phyloP scores from a whole-genome alignment of 257 asterid genomes.

The Parsonsia alboflavescens region DNA sequence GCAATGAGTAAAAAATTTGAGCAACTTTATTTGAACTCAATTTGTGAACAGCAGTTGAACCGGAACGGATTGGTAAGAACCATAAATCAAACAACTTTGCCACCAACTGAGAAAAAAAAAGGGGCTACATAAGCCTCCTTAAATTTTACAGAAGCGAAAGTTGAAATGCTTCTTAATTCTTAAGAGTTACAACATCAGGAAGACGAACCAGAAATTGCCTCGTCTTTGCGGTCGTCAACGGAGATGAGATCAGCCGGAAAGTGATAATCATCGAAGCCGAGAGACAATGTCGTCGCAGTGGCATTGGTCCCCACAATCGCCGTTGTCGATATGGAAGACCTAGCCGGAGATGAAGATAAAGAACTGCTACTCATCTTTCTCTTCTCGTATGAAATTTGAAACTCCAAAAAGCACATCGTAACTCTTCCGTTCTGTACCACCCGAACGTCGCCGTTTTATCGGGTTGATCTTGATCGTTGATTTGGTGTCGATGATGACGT shows the following conservation, averaged over 20 bases:
- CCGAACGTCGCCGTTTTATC: not conserved
- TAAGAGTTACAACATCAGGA: not conserved
- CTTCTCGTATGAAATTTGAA: not conserved
- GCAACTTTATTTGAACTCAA: too few species aligned
- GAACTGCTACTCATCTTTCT: constrained; percentile 41
- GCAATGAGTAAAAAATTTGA: not conserved
- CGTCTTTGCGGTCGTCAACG: constrained; percentile 67
- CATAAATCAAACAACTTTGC: not conserved
- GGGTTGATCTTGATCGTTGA: not conserved
- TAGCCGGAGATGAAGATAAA: constrained; percentile 39
- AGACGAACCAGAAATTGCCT: constrained; percentile 48
- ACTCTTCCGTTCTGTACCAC: too few species aligned
- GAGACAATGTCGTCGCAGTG: constrained; percentile 21
- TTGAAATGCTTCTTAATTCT: not conserved
- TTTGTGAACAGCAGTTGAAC: not conserved
- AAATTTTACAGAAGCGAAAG: not conserved
- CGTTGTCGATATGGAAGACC: constrained; percentile 34
- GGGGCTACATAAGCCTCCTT: not conserved
- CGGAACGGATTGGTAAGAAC: not conserved
- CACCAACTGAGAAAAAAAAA: not conserved
- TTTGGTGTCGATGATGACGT: not conserved
- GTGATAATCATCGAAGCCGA: constrained; percentile 41
- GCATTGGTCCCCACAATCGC: constrained; percentile 28
- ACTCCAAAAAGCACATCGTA: not conserved
- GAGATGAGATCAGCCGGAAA: constrained; percentile 46